A percentile compares a stretch with the other conserved stretches of the same genome.
Conservation (phyloP, 2,329 filamentous ascomycete genomes). For the Fusarium nodosum region DNA sequence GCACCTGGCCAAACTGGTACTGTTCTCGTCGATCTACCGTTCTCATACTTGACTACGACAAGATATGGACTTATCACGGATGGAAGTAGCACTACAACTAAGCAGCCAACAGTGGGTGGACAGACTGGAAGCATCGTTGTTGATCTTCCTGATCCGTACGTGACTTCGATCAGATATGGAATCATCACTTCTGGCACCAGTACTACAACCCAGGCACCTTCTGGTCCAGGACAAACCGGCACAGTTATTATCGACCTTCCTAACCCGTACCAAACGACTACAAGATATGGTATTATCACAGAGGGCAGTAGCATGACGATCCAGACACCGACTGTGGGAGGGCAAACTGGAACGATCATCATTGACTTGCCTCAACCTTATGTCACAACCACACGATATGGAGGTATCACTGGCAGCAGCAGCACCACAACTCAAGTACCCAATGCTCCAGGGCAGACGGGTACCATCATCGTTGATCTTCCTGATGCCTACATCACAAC, state of each 20-base stretch:
- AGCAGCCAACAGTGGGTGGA: neutral
- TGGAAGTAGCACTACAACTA: neutral
- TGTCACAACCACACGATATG: neutral
- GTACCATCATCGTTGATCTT: neutral
- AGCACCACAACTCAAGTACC: neutral
- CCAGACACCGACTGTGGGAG: neutral
- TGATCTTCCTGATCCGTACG: neutral
- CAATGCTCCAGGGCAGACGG: neutral
- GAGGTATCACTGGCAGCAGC: neutral
- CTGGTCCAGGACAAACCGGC: neutral
- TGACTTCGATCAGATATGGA: neutral
- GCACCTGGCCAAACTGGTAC: neutral
- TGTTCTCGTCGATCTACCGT: neutral
- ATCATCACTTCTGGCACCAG: neutral
- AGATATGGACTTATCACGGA: neutral
- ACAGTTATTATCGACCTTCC: neutral
- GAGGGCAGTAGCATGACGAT: neutral
- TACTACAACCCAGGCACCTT: neutral
- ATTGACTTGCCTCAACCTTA: constrained; percentile 2
- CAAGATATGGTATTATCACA: neutral
- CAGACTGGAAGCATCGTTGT: neutral
- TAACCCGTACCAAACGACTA: neutral
- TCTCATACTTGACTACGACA: neutral
- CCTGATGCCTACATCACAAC: neutral
- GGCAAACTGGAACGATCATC: constrained; percentile 2